These are phyloP conservation scores for Asclepias syriaca DNA, from an alignment of 257 asterid genomes.

Conservation along the genomic window DNA sequence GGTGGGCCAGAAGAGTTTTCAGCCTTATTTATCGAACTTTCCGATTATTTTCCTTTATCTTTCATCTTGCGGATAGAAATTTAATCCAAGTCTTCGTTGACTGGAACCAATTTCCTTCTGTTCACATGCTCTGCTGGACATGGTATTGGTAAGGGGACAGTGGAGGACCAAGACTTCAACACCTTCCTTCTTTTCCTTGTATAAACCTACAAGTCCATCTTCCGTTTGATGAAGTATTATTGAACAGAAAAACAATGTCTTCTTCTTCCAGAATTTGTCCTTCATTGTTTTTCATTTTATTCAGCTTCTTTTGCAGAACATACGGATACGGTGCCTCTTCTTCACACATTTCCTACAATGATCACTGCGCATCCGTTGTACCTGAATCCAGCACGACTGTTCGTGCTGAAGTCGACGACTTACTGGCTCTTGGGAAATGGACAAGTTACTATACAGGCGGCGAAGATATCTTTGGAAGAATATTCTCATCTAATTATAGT, in stretches of 20 bases:
- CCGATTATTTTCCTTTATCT: no score
- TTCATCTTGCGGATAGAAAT: neutral
- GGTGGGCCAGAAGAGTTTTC: neutral
- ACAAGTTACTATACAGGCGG: slow-evolving; percentile 26
- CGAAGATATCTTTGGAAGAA: slow-evolving; percentile 12
- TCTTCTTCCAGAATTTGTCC: neutral
- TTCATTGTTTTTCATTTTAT: slow-evolving; percentile 14
- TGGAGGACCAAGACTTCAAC: slow-evolving; percentile 4
- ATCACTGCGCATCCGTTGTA: slow-evolving; percentile 47
- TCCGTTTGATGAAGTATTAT: neutral
- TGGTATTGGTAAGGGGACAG: no score
- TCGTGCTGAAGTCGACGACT: neutral
- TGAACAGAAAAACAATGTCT: slow-evolving; percentile 1
- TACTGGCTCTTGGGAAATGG: neutral
- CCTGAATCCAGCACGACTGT: slow-evolving; percentile 25
- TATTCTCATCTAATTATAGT: slow-evolving; percentile 7
- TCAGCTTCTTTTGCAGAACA: slow-evolving; percentile 12
- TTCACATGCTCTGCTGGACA: no score
- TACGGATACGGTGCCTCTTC: slow-evolving; percentile 11
- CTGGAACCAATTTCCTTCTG: neutral
- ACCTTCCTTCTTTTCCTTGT: neutral
- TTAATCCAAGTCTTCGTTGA: neutral
- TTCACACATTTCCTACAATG: slow-evolving; percentile 21
- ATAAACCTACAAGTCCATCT: neutral
- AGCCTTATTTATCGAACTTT: neutral